A percentile compares a stretch with the other conserved stretches of the same genome.
Evolutionary conservation across 495 filamentous ascomycete species (phyloP).

Genomic region (Lasiosphaeriaceae sp.): DNA sequence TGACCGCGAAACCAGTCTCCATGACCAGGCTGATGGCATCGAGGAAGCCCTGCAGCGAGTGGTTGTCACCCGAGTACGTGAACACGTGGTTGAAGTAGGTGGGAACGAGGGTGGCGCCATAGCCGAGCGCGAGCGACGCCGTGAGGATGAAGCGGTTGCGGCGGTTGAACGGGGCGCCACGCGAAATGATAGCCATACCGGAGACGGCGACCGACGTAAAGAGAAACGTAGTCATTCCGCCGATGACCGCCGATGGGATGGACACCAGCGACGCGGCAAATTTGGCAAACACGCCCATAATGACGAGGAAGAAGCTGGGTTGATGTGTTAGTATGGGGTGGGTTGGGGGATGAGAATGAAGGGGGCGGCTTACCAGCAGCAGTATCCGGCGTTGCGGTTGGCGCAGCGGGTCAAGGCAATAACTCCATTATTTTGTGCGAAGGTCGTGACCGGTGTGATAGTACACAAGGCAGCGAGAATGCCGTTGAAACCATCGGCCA

Average conservation of each 20-base stretch:
- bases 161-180: constrained; percentile 69
- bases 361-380: constrained; percentile 41
- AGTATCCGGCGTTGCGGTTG: constrained; percentile 81
- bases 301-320: constrained; percentile 70
- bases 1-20: constrained; percentile 74
- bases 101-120: constrained; percentile 78
- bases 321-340: not conserved
- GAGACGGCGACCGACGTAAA: constrained; percentile 82
- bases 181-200: constrained; percentile 78
- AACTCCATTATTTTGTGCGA: constrained; percentile 86
- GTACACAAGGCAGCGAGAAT: constrained; percentile 77
- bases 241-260: constrained; percentile 76
- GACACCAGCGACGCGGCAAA: constrained; percentile 85
- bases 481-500: constrained; percentile 82
- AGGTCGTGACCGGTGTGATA: constrained; percentile 76
- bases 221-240: constrained; percentile 92
- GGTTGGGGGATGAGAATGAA: not conserved
- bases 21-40: constrained; percentile 79
- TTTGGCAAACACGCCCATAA: constrained; percentile 90
- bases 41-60: constrained; percentile 68
- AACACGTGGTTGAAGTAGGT: constrained; percentile 75
- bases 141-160: constrained; percentile 88
- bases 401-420: constrained; percentile 87
- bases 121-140: constrained; percentile 69
- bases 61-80: constrained; percentile 64